Conservation (phyloP, 2,329 filamentous ascomycete species). For the Myriangium duriaei region DNA sequence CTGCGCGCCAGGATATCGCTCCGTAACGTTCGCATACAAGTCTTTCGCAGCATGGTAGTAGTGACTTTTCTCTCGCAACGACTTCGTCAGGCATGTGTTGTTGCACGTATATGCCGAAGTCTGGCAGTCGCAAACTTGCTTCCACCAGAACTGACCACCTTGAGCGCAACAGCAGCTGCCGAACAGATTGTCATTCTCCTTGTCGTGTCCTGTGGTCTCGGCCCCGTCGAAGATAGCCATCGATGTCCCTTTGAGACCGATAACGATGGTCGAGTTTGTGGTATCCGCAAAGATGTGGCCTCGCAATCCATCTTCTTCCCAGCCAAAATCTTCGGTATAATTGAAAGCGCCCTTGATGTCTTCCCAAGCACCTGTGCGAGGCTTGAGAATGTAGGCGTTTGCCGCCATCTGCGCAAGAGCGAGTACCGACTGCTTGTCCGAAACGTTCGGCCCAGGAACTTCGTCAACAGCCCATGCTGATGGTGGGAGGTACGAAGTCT, state of each 20-base stretch:
- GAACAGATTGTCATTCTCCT: conserved; percentile 88
- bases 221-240: conserved; percentile 87
- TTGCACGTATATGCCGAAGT: conserved; percentile 80
- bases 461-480: conserved; percentile 76
- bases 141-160: conserved; percentile 77
- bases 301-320: conserved; percentile 72
- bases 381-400: conserved; percentile 70
- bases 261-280: conserved; percentile 70
- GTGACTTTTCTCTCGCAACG: conserved; percentile 64
- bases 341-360: conserved; percentile 67
- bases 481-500: conserved; percentile 53
- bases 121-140: conserved; percentile 81
- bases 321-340: conserved; percentile 73
- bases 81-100: conserved; percentile 66
- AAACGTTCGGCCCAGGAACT: conserved; percentile 63
- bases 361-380: conserved; percentile 63
- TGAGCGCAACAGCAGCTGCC: conserved; percentile 93
- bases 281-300: conserved; percentile 86
- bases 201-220: conserved; percentile 71
- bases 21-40: conserved; percentile 78
- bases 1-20: conserved; percentile 65
- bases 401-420: conserved; percentile 73
- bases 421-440: conserved; percentile 68
- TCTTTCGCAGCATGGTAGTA: conserved; percentile 85
- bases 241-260: conserved; percentile 63